Percentiles rank a stretch among this genome's conserved stretches.
Evolutionary conservation across 345 rosid species (phyloP).

Genomic region (Euphorbia peplus): DNA sequence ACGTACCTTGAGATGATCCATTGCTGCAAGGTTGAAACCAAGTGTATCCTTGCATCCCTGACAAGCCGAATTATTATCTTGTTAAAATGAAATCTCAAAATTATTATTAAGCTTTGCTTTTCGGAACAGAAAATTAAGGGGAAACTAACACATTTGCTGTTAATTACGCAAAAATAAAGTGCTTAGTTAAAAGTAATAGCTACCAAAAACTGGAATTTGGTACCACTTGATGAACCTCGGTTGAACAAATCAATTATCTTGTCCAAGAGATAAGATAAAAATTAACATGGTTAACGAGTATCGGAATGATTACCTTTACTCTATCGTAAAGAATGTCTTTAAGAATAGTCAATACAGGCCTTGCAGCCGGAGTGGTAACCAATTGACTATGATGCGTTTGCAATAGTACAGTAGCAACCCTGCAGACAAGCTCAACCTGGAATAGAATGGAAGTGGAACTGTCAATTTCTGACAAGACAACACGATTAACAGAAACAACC

Average conservation of each 20-base stretch:
- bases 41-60: constrained; percentile 87
- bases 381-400: constrained; percentile 80
- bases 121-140: neutral
- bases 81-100: constrained; percentile 5
- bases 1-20: constrained; percentile 89
- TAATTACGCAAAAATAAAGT: too few relatives aligned
- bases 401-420: constrained; percentile 63
- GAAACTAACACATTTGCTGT: too few relatives aligned
- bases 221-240: too few relatives aligned
- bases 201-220: neutral
- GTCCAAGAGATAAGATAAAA: neutral
- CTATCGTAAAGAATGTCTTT: constrained; percentile 62
- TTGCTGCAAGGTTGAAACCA: constrained; percentile 89
- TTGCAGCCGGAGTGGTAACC: constrained; percentile 73
- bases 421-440: constrained; percentile 87
- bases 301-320: constrained; percentile 55
- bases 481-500: too few relatives aligned
- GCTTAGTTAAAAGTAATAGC: neutral
- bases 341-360: constrained; percentile 65
- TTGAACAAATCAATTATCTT: neutral
- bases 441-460: neutral
- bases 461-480: too few relatives aligned
- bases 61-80: constrained; percentile 13
- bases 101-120: neutral
- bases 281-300: neutral